Conservation (phyloP, 495 filamentous ascomycete species). For the Bacidia gigantensis region DNA sequence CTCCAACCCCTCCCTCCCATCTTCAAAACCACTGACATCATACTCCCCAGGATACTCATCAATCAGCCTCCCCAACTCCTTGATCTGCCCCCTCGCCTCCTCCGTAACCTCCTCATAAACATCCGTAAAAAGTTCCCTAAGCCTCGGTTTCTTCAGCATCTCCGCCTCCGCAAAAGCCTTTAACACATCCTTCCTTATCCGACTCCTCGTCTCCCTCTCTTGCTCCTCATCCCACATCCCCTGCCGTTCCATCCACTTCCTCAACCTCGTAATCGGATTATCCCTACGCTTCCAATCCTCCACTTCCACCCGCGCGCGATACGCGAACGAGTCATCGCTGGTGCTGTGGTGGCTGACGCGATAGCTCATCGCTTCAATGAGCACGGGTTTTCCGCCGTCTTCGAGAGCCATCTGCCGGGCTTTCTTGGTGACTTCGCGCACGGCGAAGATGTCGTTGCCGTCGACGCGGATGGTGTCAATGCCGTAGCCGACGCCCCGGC, state of each 20-base stretch:
- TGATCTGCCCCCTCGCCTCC: constrained; percentile 67
- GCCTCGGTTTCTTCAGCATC: constrained; percentile 71
- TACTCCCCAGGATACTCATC: constrained; percentile 90
- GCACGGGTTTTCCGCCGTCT: constrained; percentile 63
- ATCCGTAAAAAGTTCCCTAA: constrained; percentile 69
- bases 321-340: constrained; percentile 93
- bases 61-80: constrained; percentile 58
- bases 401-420: constrained; percentile 65
- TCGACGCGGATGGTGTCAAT: constrained; percentile 96
- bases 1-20: constrained; percentile 52
- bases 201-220: constrained; percentile 57
- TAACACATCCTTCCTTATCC: constrained; percentile 58
- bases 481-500: constrained; percentile 86
- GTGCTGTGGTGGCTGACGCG: constrained; percentile 96
- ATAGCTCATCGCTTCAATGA: constrained; percentile 97
- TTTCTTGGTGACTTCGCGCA: constrained; percentile 67
- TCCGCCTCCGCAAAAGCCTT: constrained; percentile 80
- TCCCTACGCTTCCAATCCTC: constrained; percentile 97
- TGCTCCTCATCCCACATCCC: constrained; percentile 72
- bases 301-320: constrained; percentile 84
- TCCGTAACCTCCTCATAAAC: constrained; percentile 80
- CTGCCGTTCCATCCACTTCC: constrained; percentile 81
- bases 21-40: constrained; percentile 65
- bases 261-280: constrained; percentile 79
- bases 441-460: constrained; percentile 93